Percentiles rank a stretch among this genome's conserved stretches.
These are phyloP conservation scores for Tremella yokohamensis DNA, from an alignment of 768 basidiomycete species.

Conservation along the genomic window DNA sequence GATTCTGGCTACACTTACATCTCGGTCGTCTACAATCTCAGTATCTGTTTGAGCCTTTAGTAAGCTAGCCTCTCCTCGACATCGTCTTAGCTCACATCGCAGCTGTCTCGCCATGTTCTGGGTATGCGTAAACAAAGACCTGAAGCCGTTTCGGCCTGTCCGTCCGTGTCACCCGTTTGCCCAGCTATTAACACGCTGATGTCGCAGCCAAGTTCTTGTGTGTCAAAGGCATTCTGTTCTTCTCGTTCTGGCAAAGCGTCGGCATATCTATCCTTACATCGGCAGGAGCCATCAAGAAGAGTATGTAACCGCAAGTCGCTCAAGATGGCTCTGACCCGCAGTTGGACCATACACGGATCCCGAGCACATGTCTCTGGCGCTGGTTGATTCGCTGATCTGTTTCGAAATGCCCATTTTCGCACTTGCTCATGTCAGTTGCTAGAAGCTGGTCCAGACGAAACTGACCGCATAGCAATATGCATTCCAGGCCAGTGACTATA, in stretches of 20 bases:
- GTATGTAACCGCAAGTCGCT: conserved; percentile 31
- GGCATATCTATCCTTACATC: conserved; percentile 84
- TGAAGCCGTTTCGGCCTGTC: conserved; percentile 67
- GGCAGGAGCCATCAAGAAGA: conserved; percentile 65
- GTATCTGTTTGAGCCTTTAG: conserved; percentile 51
- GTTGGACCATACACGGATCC: conserved; percentile 82
- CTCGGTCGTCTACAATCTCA: conserved; percentile 61
- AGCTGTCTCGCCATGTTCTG: conserved; percentile 92
- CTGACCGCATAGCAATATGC: conserved; percentile 59
- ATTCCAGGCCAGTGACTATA: conserved; percentile 84
- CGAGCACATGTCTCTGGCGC: conserved; percentile 83
- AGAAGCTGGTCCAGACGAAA: neutral
- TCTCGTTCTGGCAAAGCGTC: conserved; percentile 96
- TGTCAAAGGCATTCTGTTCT: conserved; percentile 96
- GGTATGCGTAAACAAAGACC: conserved; percentile 82
- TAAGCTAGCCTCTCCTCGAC: conserved; percentile 58
- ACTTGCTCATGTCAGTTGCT: conserved; percentile 67
- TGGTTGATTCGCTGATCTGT: conserved; percentile 88
- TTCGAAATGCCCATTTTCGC: conserved; percentile 98
- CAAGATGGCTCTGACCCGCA: conserved; percentile 12
- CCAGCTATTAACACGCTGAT: conserved; percentile 17
- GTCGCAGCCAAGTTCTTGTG: conserved; percentile 85
- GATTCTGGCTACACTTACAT: conserved; percentile 89
- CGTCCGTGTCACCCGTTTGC: conserved; percentile 32
- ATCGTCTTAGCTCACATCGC: neutral